Evolutionary conservation across 768 basidiomycete species (phyloP), one percentile per base, ranked within the genome.

Genomic region (Suillus sp.): DNA sequence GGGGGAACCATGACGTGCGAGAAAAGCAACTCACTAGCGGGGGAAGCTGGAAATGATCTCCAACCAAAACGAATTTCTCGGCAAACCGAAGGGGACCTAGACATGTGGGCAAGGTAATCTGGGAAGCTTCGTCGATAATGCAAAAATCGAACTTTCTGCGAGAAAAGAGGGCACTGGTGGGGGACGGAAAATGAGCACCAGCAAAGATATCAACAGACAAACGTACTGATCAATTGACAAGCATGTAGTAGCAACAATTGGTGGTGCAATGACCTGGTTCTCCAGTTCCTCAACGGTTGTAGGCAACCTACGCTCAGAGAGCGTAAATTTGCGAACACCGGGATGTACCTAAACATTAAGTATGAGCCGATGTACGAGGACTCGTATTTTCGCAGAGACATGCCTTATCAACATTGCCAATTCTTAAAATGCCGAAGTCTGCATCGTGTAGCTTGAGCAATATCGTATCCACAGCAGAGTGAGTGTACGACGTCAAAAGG

Each of bases 391-490:
- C 60, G 7, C 25, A 42, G 5, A 27, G 16, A 61, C 6, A 54
- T 59, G 93, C 95, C 86, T 96, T 99, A 72, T 99, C 96, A 16
- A 86, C 74, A 71, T 96, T 97, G 0, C 97, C 97, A 59, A 99
- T 73, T 38, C 97, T 80, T 68, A 99, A 74, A 51, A 99, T 90
- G 22, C 82, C 78, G 71, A 93, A 90, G 40, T 88, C 88, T 62
- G 84, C 83, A 30, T 81, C 78, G 65, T 83, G 79, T 62, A 98
- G 75, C 75, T 97, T 98, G 70, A 90, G 78, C 70, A 99, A 70
- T 70, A 99, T 96, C n/a, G 90, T 98, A 68, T 99, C 97, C 53
- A 99, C 97, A 0, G 97, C 96, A 16, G 96, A 97, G 79, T 99
- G 97, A 2, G 97, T 99, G 74, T 98, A 97, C 51, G 92, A 93